Evolutionary conservation across 2,329 filamentous ascomycete genomes (phyloP).

Genomic region (Phaeosphaeria sp.): DNA sequence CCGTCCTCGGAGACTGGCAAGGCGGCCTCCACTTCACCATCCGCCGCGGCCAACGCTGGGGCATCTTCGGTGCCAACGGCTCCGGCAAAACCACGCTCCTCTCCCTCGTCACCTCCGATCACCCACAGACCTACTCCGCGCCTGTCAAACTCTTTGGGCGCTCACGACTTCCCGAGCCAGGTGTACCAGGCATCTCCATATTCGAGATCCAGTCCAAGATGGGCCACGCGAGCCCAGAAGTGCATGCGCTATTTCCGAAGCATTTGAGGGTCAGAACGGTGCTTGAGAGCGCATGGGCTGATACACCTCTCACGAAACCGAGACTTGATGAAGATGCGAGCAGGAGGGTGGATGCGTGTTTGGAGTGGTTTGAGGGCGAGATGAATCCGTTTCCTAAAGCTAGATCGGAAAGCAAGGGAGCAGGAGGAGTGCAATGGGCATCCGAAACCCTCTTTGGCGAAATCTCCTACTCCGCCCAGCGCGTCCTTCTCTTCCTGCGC

Average conservation of each 20-base stretch:
- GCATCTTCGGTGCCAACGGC: conserved; percentile 90
- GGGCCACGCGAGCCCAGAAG: conserved; percentile 91
- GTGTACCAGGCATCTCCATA: conserved; percentile 77
- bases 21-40: conserved; percentile 83
- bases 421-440: conserved; percentile 81
- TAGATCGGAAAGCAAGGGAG: too few relatives aligned
- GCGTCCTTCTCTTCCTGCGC: conserved; percentile 79
- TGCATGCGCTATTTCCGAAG: conserved; percentile 90
- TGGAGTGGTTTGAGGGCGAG: conserved; percentile 80
- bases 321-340: conserved; percentile 65
- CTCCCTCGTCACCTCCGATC: conserved; percentile 91
- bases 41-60: conserved; percentile 84
- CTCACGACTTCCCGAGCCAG: conserved; percentile 76
- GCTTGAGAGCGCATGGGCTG: conserved; percentile 86
- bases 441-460: conserved; percentile 72
- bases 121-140: conserved; percentile 90
- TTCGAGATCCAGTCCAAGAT: conserved; percentile 92
- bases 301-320: conserved; percentile 79
- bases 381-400: conserved; percentile 64
- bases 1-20: conserved; percentile 81
- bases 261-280: conserved; percentile 74
- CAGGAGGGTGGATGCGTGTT: conserved; percentile 69
- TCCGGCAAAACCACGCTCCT: conserved; percentile 96
- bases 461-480: conserved; percentile 80
- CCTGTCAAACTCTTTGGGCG: conserved; percentile 87